Base-by-base conservation (phyloP, 352 stramenopile genomes). In the Pythium apleroticum region DNA sequence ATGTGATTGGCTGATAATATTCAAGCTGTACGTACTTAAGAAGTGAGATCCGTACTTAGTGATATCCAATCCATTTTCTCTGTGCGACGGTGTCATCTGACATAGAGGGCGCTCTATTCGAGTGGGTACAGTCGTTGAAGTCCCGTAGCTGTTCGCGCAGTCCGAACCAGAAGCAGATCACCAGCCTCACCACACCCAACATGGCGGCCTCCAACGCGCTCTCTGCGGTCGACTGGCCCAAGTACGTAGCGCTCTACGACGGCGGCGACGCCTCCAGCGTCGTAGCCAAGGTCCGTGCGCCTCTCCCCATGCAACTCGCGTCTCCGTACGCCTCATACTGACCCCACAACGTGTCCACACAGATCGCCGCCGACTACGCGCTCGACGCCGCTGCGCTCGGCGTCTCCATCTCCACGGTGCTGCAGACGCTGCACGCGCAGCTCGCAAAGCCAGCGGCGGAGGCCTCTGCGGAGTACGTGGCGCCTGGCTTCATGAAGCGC, bases 401-500 rank as follows among this genome's bases (percentile, higher is more conserved):
- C 19, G 28, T 61, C 8, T 35, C 52, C 9, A 57, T 68, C 33
- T 39, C 52, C 2, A 35, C 52, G 6, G 56, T 73, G 20, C 41
- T 73, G 31, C 60, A 50, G 8, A 65, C 56, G 56, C 66, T 73
- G 3, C 41, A 64, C 43, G 35, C 52, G 46, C 65, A 66, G 25
- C 52, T 58, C 17, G 54, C 53, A n/a, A 46, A 66, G 46, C 33
- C 31, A 20, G 43, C 59, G 11, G 49, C n/a, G n/a, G n/a, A n/a
- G n/a, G n/a, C 52, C 7, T 8, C 52, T 41, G 57, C 46, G 15
- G 55, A 68, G 20, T 89, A 91, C 56, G 75, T 89, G 15, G 75
- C 80, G n/a, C 82, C 82, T 1, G 48, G 81, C 22, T 55, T 78
- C 24, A 55, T 77, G 22, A 65, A 77, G 33, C 80, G 78, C 60